phyloP scores from a whole-genome alignment of 2,329 filamentous ascomycete genomes.

The Neurospora crassa region DNA sequence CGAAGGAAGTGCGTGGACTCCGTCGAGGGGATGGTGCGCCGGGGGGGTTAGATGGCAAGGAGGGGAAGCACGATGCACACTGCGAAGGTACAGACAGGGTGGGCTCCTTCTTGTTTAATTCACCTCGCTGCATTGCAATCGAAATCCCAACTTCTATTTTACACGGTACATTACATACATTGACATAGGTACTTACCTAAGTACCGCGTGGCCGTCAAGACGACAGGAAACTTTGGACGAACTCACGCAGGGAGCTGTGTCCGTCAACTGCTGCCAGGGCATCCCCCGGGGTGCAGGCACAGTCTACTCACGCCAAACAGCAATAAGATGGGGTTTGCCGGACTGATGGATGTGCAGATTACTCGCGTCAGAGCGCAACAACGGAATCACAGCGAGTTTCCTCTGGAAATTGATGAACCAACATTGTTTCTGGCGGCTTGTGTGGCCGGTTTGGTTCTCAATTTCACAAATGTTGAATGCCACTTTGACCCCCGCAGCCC shows the following conservation, averaged over 20 bases:
- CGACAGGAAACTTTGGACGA: background rate
- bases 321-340: background rate
- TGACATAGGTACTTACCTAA: background rate
- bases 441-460: background rate
- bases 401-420: background rate
- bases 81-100: background rate
- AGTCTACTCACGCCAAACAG: background rate
- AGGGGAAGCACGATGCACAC: background rate
- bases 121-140: background rate
- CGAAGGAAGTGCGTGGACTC: background rate
- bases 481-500: conserved; percentile 12
- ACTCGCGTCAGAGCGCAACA: background rate
- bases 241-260: background rate
- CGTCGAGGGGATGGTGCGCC: background rate
- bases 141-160: background rate
- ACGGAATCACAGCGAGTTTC: background rate
- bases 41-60: background rate
- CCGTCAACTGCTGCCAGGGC: background rate
- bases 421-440: background rate
- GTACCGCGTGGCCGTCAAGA: background rate
- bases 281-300: background rate
- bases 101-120: background rate
- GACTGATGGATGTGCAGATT: background rate
- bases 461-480: conserved; percentile 20
- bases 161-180: background rate